Percentiles rank a stretch among this genome's conserved stretches.
These are phyloP conservation scores for Aspergillus unguis DNA, from an alignment of 2,329 filamentous ascomycete genomes.

Conservation along the genomic window DNA sequence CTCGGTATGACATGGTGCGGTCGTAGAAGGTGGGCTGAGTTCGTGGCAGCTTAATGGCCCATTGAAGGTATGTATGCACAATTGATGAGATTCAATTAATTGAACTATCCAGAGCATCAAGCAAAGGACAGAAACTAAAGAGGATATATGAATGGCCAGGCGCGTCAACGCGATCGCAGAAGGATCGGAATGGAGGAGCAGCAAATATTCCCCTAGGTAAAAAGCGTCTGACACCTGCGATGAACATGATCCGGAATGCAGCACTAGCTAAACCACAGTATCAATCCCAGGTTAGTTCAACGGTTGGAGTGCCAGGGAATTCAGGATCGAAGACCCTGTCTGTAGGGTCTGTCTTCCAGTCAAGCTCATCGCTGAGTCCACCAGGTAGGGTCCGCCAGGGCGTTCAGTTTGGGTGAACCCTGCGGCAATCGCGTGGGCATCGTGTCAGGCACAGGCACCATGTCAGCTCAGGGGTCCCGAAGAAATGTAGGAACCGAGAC, in stretches of 20 bases:
- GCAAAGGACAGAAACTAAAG: conserved; percentile 8
- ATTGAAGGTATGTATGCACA: conserved; percentile 4
- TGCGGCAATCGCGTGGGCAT: conserved; percentile 8
- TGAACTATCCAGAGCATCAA: no score
- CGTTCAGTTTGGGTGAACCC: background rate
- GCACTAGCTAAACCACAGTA: background rate
- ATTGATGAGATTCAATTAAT: background rate
- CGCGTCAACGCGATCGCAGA: conserved; percentile 21
- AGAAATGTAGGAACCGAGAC: conserved; percentile 1
- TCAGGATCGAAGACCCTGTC: background rate
- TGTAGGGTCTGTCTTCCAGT: no score
- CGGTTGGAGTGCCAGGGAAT: background rate
- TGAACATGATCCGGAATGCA: conserved; percentile 5
- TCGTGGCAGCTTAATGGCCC: background rate
- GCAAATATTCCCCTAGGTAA: conserved; percentile 8
- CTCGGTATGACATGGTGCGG: conserved; percentile 10
- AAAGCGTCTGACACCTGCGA: conserved; percentile 1
- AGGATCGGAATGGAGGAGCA: conserved; percentile 20
- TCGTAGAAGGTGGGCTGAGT: background rate
- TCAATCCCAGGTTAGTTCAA: no score
- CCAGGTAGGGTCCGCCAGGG: background rate
- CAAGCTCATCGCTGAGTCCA: background rate
- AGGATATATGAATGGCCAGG: conserved; percentile 10
- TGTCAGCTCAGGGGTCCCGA: background rate
- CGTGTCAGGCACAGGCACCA: background rate